Evolutionary conservation across 2,329 filamentous ascomycete genomes (phyloP).

Genomic region (Fusarium sp.): DNA sequence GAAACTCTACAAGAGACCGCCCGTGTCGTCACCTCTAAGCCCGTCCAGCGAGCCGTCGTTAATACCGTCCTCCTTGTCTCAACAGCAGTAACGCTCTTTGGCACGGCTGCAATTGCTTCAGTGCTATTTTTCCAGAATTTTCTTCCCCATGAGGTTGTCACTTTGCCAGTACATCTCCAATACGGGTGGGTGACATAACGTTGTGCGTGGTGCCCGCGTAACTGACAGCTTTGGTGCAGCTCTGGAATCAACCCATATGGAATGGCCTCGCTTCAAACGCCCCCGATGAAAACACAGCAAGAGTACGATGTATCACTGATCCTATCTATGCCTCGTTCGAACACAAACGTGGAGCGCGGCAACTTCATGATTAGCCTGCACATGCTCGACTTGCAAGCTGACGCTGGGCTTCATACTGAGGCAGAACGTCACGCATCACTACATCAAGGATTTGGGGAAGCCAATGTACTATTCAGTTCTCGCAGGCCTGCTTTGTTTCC

Average conservation of each 20-base stretch:
- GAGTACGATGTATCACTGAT: constrained; percentile 86
- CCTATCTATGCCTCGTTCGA: constrained; percentile 82
- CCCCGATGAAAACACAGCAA: constrained; percentile 76
- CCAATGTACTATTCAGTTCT: constrained; percentile 69
- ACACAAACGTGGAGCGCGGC: constrained; percentile 79
- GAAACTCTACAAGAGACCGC: constrained; percentile 55
- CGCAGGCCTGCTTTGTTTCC: constrained; percentile 83
- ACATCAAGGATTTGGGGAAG: constrained; percentile 55
- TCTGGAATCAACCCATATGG: constrained; percentile 67
- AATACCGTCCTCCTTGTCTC: constrained; percentile 61
- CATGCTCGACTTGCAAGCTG: constrained; percentile 66
- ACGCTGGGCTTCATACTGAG: constrained; percentile 41
- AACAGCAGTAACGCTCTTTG: constrained; percentile 60
- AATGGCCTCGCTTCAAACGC: constrained; percentile 59
- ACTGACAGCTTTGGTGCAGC: constrained; percentile 51
- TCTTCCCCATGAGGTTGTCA: constrained; percentile 67
- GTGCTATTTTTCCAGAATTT: constrained; percentile 69
- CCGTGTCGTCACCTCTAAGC: constrained; percentile 62
- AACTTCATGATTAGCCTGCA: constrained; percentile 95
- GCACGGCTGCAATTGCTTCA: constrained; percentile 63
- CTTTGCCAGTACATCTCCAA: constrained; percentile 67
- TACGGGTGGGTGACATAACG: constrained; percentile 64
- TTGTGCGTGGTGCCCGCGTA: not conserved
- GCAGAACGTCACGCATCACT: constrained; percentile 50
- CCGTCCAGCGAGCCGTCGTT: constrained; percentile 64